A percentile compares a stretch with the other conserved stretches of the same genome.
Conservation (phyloP, 345 rosid genomes). For the Litchi chinensis region DNA sequence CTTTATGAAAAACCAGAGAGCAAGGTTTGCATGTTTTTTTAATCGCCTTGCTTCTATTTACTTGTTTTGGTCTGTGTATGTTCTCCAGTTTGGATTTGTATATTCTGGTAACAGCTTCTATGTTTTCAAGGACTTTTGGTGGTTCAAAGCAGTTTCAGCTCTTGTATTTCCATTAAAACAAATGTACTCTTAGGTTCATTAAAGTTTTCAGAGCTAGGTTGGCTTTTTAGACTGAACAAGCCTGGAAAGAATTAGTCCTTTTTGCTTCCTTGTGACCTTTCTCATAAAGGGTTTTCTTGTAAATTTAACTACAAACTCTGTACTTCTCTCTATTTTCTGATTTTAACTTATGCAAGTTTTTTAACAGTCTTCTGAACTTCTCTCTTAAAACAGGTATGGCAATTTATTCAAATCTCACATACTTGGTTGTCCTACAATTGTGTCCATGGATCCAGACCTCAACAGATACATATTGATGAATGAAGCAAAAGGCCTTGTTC, state of each 20-base stretch:
- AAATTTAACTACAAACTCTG: conserved; percentile 15
- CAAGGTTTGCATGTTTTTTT: conserved; percentile 40
- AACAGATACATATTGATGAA: conserved; percentile 83
- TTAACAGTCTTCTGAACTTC: background rate
- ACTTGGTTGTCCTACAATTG: conserved; percentile 87
- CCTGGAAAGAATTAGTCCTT: too few species aligned
- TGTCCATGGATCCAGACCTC: conserved; percentile 95
- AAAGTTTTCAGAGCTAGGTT: too few species aligned
- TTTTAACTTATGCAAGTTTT: background rate
- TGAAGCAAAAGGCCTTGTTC: conserved; percentile 89
- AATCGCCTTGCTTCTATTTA: background rate
- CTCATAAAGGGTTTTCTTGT: conserved; percentile 27
- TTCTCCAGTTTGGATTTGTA: too few species aligned
- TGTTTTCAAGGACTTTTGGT: too few species aligned
- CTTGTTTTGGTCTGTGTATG: background rate
- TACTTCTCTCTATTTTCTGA: background rate
- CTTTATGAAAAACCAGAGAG: conserved; percentile 89
- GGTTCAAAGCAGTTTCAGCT: too few species aligned
- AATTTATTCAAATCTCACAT: conserved; percentile 90
- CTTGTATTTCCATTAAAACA: too few species aligned
- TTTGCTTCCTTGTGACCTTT: too few species aligned
- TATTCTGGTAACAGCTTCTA: too few species aligned
- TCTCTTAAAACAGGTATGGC: conserved; percentile 56
- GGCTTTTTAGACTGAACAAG: too few species aligned
- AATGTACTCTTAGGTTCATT: too few species aligned